These are phyloP conservation scores for Crassisporium funariophilum DNA, from an alignment of 768 basidiomycete species.

Conservation along the genomic window DNA sequence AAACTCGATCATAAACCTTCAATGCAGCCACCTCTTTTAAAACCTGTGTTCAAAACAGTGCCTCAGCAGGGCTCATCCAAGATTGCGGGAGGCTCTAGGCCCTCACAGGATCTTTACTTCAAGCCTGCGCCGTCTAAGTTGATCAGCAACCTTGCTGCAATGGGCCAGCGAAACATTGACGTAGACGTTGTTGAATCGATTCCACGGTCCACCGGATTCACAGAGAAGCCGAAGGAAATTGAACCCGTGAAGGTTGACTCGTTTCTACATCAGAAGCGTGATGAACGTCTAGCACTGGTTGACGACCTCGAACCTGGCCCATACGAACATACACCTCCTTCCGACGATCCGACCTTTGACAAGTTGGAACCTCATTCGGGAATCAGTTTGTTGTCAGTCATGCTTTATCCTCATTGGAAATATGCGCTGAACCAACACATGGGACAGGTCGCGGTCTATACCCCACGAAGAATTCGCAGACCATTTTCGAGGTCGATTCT, in stretches of 20 bases:
- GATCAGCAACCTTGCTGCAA: constrained; percentile 49
- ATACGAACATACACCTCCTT: constrained; percentile 65
- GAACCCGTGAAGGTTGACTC: constrained; percentile 1
- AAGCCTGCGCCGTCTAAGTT: constrained; percentile 53
- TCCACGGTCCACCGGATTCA: constrained; percentile 33
- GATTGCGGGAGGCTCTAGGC: not conserved
- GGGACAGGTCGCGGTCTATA: constrained; percentile 65
- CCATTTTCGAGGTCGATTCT: constrained; percentile 81
- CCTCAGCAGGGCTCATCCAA: constrained; percentile 1
- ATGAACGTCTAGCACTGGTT: constrained; percentile 69
- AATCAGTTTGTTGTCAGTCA: constrained; percentile 76
- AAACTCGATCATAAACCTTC: constrained; percentile 35
- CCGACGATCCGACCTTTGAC: constrained; percentile 77
- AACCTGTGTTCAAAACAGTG: constrained; percentile 15
- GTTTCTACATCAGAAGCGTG: constrained; percentile 35
- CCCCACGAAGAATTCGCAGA: constrained; percentile 79
- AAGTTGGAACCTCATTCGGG: constrained; percentile 89
- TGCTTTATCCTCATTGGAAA: constrained; percentile 2
- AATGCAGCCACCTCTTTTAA: constrained; percentile 15
- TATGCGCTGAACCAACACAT: constrained; percentile 5
- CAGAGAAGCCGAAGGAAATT: constrained; percentile 31
- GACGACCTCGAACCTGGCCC: constrained; percentile 83
- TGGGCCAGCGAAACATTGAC: constrained; percentile 26
- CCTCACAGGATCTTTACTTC: constrained; percentile 22
- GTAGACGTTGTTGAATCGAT: constrained; percentile 14